A percentile compares a stretch with the other conserved stretches of the same genome.
Conservation (phyloP, 257 asterid genomes). For the Gynochthodes officinalis region DNA sequence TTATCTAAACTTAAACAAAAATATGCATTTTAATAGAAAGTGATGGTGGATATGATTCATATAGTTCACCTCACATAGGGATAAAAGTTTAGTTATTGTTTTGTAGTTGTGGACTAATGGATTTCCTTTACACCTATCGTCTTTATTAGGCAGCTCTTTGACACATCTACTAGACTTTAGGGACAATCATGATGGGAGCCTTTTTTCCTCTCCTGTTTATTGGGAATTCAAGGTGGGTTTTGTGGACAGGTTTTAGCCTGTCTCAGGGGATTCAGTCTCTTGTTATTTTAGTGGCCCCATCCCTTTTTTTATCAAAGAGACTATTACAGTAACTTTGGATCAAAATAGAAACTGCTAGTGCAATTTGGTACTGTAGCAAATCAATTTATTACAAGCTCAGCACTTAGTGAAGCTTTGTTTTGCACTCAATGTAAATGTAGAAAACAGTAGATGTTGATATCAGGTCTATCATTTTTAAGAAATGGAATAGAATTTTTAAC, state of each 20-base stretch:
- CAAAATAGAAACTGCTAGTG: neutral
- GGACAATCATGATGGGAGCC: neutral
- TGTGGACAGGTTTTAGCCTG: neutral
- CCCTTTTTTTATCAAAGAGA: neutral
- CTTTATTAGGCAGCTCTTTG: neutral
- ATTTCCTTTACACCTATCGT: neutral
- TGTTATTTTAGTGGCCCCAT: neutral
- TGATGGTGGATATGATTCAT: too few species aligned
- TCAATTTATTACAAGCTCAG: neutral
- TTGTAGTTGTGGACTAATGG: neutral
- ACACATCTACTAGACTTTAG: neutral
- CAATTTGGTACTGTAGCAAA: neutral
- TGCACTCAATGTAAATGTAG: neutral
- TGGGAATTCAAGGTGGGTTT: neutral
- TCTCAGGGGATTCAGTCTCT: neutral
- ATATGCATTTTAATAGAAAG: too few species aligned
- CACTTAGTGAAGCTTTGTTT: neutral
- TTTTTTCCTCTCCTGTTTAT: neutral
- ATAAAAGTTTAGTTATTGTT: too few species aligned
- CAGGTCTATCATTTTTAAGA: neutral
- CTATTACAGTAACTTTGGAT: neutral
- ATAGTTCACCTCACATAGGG: too few species aligned
- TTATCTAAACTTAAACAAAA: too few species aligned
- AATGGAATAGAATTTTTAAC: neutral
- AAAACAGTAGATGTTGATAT: neutral